These are phyloP conservation scores for Myriosclerotinia scirpicola DNA, from an alignment of 2,329 filamentous ascomycete species.

Conservation along the genomic window DNA sequence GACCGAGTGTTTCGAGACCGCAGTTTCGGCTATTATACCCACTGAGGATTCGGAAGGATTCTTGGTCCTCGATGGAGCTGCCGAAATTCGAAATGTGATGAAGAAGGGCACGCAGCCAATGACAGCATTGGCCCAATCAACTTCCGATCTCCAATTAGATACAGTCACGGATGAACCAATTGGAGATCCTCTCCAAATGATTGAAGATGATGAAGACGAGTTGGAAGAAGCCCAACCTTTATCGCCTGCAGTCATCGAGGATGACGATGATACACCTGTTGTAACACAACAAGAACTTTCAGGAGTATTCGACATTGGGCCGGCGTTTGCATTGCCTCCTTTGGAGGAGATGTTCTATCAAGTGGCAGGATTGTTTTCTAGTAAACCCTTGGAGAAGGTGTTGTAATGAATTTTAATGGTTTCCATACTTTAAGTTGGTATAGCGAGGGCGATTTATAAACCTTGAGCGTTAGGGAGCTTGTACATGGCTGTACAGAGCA, in stretches of 20 bases:
- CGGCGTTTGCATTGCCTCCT: constrained; percentile 67
- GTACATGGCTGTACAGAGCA: constrained; percentile 25
- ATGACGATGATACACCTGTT: constrained; percentile 57
- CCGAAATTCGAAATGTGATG: constrained; percentile 65
- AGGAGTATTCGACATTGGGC: constrained; percentile 67
- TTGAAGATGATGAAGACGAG: constrained; percentile 41
- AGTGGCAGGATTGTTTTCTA: constrained; percentile 64
- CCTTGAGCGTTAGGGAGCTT: constrained; percentile 27
- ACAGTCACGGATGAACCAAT: constrained; percentile 36
- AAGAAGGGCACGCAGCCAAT: constrained; percentile 58
- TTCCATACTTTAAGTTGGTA: constrained; percentile 25
- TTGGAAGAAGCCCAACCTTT: constrained; percentile 34
- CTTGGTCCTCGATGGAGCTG: constrained; percentile 71
- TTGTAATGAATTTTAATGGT: constrained; percentile 21
- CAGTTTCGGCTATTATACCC: constrained; percentile 67
- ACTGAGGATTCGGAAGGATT: constrained; percentile 68
- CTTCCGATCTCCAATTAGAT: constrained; percentile 47
- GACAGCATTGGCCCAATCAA: constrained; percentile 54
- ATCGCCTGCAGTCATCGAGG: constrained; percentile 45
- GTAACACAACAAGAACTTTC: constrained; percentile 68
- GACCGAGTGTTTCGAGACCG: constrained; percentile 54
- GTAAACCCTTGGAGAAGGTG: constrained; percentile 49
- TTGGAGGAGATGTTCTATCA: constrained; percentile 76
- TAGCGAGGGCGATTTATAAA: constrained; percentile 26
- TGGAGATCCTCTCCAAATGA: constrained; percentile 28